Conservation (phyloP, 2,329 filamentous ascomycete species). For the Emergomyces africanus region DNA sequence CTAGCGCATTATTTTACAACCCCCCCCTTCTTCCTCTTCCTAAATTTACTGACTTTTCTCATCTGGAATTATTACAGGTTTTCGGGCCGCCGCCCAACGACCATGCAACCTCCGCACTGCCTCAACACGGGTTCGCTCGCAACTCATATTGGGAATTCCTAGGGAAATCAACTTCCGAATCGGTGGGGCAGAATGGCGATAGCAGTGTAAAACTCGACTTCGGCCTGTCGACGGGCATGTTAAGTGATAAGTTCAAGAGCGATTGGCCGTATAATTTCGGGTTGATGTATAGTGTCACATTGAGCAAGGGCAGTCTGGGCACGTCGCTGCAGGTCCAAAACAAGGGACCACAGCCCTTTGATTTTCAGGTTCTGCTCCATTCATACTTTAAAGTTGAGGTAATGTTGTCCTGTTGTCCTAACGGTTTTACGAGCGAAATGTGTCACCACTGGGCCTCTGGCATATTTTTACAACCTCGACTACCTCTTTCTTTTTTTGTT, state of each 20-base stretch:
- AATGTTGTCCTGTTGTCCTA: conserved; percentile 21
- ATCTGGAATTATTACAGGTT: conserved; percentile 37
- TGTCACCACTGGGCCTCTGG: background rate
- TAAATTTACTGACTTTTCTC: background rate
- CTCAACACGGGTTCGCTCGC: conserved; percentile 92
- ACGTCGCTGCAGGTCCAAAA: conserved; percentile 83
- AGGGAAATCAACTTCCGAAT: conserved; percentile 68
- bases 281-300: conserved; percentile 82
- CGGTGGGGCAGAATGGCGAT: conserved; percentile 38
- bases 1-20: background rate
- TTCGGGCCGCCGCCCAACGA: conserved; percentile 74
- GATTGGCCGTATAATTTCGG: conserved; percentile 82
- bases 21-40: background rate
- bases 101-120: conserved; percentile 63
- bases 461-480: background rate
- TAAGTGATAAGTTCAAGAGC: conserved; percentile 54
- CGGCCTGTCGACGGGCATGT: conserved; percentile 62
- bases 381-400: conserved; percentile 78
- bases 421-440: background rate
- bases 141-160: conserved; percentile 87
- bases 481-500: background rate
- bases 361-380: conserved; percentile 85
- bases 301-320: conserved; percentile 60
- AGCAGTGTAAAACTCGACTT: conserved; percentile 88
- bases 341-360: conserved; percentile 63